A percentile compares a stretch with the other conserved stretches of the same genome.
Conservation (phyloP, 2,329 filamentous ascomycete species). For the Monilinia fructigena region DNA sequence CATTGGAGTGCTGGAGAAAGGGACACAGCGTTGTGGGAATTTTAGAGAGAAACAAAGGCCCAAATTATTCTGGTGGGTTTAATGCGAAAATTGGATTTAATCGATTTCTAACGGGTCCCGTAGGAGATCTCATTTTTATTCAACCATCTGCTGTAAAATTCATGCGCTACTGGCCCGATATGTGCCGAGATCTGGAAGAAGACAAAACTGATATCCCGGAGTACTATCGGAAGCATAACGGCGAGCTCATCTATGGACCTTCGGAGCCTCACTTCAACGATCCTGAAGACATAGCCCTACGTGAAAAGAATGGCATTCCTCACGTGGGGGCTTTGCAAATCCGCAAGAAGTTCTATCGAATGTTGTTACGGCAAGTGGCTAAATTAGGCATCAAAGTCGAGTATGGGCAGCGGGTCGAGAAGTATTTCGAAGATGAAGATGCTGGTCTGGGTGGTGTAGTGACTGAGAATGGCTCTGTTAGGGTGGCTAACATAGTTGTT, state of each 20-base stretch:
- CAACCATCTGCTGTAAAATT: slow-evolving; percentile 55
- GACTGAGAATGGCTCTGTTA: slow-evolving; percentile 47
- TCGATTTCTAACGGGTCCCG: background rate
- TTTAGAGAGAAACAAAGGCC: too few relatives aligned
- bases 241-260: slow-evolving; percentile 46
- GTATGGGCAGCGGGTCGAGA: slow-evolving; percentile 49
- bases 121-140: slow-evolving; percentile 49
- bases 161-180: slow-evolving; percentile 51
- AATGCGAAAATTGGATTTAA: too few relatives aligned
- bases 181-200: slow-evolving; percentile 32
- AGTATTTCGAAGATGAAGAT: slow-evolving; percentile 49
- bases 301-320: slow-evolving; percentile 38
- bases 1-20: too few relatives aligned
- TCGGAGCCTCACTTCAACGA: slow-evolving; percentile 27
- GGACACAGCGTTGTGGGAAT: too few relatives aligned
- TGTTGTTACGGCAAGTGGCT: slow-evolving; percentile 51
- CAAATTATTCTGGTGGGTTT: too few relatives aligned
- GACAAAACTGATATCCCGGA: slow-evolving; percentile 34
- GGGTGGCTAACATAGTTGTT: slow-evolving; percentile 43
- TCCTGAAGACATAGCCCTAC: slow-evolving; percentile 46
- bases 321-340: slow-evolving; percentile 45
- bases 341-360: slow-evolving; percentile 53
- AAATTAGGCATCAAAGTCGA: slow-evolving; percentile 52
- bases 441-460: slow-evolving; percentile 41
- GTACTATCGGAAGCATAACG: slow-evolving; percentile 41